A percentile compares a stretch with the other conserved stretches of the same genome.
Conservation (phyloP, 108 stramenopile species). For the Fragilariopsis cylindrus region DNA sequence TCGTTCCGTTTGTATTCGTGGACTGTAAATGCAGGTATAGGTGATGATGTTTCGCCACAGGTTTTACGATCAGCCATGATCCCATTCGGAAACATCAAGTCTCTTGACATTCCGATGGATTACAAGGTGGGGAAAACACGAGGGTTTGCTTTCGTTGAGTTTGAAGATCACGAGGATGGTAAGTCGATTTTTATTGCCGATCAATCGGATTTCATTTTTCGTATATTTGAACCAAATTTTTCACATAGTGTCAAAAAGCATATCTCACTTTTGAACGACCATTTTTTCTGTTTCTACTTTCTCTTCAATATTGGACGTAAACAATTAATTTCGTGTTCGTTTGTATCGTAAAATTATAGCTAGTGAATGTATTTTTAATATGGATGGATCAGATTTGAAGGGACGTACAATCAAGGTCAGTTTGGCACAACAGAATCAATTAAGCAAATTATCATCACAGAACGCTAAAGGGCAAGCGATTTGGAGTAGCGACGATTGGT, state of each 20-base stretch:
- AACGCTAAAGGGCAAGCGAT: constrained; percentile 63
- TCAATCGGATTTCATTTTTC: not conserved
- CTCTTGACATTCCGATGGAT: constrained; percentile 82
- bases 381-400: constrained; percentile 91
- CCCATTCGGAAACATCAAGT: constrained; percentile 87
- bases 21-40: constrained; percentile 71
- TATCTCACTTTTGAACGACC: not conserved
- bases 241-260: not conserved
- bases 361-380: constrained; percentile 92
- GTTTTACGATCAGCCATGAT: constrained; percentile 93
- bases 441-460: constrained; percentile 58
- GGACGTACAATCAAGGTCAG: constrained; percentile 85
- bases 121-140: constrained; percentile 62
- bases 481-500: constrained; percentile 85
- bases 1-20: constrained; percentile 17
- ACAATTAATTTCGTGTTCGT: not conserved
- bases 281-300: not conserved
- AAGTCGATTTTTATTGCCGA: not conserved
- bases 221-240: not conserved
- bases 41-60: constrained; percentile 74
- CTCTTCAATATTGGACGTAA: not conserved
- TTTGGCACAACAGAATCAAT: constrained; percentile 76
- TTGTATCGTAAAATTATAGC: constrained; percentile 50
- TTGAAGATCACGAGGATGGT: constrained; percentile 73
- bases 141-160: constrained; percentile 95